Evolutionary conservation across 1,139 yeast species (phyloP).

Genomic region (Zygoascus hellenicus): DNA sequence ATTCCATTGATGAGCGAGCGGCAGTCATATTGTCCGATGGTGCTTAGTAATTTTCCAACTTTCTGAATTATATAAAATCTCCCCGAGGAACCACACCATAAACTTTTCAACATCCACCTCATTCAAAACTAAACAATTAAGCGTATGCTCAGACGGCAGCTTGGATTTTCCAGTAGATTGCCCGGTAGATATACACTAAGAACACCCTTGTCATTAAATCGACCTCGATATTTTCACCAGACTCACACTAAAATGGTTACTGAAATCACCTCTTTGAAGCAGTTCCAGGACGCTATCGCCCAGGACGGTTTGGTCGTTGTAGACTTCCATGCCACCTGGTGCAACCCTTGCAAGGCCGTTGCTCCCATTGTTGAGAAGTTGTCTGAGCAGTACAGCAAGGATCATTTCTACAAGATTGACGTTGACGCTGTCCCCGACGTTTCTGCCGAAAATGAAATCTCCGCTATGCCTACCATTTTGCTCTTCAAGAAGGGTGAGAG

Average conservation of each 20-base stretch:
- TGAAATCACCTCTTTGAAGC: constrained; percentile 18
- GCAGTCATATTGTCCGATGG: no score
- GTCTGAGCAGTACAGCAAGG: constrained; percentile 48
- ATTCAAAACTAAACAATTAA: no score
- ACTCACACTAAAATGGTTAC: constrained; percentile 21
- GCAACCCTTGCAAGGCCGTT: constrained; percentile 96
- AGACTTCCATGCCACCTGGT: constrained; percentile 94
- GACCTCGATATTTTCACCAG: constrained; percentile 4
- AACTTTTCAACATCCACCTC: no score
- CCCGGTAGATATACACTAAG: no score
- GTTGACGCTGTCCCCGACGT: constrained; percentile 73
- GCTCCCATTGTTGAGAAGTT: constrained; percentile 86
- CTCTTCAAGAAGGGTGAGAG: constrained; percentile 72
- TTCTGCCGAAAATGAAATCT: constrained; percentile 66
- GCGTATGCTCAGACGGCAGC: no score
- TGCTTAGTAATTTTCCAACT: no score
- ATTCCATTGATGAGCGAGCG: no score
- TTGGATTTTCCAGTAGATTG: no score
- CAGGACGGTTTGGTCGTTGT: constrained; percentile 48
- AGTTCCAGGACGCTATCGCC: constrained; percentile 22
- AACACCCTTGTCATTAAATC: no score
- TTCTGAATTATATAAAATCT: no score
- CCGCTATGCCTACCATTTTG: constrained; percentile 87
- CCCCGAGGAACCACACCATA: no score
- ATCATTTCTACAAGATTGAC: constrained; percentile 75